Evolutionary conservation across 495 filamentous ascomycete species (phyloP).

Genomic region (Trichoderma orchidacearum): DNA sequence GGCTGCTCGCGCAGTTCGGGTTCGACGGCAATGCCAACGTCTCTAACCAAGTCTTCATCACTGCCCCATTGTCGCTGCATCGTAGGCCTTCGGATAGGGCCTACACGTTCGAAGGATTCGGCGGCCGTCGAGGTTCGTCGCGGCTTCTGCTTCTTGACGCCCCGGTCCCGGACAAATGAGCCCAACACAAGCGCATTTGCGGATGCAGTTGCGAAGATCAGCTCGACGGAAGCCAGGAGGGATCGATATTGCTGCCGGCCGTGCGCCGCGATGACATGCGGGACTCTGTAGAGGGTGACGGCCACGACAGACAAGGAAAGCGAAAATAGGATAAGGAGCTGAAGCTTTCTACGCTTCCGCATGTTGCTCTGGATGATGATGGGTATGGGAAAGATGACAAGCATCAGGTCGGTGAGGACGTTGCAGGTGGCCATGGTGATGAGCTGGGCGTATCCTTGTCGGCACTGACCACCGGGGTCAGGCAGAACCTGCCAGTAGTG

Average conservation of each 20-base stretch:
- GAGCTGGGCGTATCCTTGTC: conserved; percentile 71
- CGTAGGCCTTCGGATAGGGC: conserved; percentile 27
- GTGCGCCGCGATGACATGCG: conserved; percentile 46
- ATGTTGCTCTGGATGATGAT: conserved; percentile 67
- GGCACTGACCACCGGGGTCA: conserved; percentile 73
- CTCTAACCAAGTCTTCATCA: conserved; percentile 65
- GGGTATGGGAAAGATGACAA: conserved; percentile 79
- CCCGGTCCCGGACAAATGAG: conserved; percentile 67
- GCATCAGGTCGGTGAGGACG: conserved; percentile 73
- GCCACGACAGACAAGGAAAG: conserved; percentile 65
- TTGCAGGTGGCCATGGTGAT: conserved; percentile 79
- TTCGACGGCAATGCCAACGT: conserved; percentile 51
- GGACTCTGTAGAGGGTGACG: conserved; percentile 65
- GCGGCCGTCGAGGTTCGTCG: conserved; percentile 36
- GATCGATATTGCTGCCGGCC: conserved; percentile 64
- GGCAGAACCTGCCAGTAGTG: conserved; percentile 90
- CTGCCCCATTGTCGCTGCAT: conserved; percentile 60
- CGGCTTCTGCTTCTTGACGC: conserved; percentile 66
- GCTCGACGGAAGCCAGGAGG: conserved; percentile 63
- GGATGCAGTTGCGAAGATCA: conserved; percentile 61
- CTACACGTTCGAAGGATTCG: conserved; percentile 31
- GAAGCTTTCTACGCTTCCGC: conserved; percentile 45
- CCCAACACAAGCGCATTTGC: conserved; percentile 70
- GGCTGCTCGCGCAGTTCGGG: conserved; percentile 38
- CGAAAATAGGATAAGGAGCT: conserved; percentile 63